Conservation (phyloP, 2,329 filamentous ascomycete genomes). For the Talaromyces sp. region DNA sequence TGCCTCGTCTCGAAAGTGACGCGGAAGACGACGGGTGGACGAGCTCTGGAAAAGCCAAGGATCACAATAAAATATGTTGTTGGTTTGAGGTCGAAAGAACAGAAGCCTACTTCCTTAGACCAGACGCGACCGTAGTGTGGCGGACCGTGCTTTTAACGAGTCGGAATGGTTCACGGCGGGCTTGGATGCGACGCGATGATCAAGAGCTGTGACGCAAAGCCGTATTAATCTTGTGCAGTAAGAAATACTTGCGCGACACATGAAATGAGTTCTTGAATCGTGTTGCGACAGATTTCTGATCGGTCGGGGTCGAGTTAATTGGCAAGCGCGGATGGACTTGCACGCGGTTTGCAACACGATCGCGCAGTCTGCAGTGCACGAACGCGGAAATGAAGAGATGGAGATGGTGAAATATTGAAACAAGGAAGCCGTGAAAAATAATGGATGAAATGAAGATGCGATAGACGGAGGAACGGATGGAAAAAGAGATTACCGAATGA, state of each 20-base stretch:
- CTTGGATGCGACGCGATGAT: constrained; percentile 11
- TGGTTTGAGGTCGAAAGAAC: neutral
- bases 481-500: neutral
- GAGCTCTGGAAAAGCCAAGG: neutral
- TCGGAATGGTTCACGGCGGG: neutral
- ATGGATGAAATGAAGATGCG: neutral
- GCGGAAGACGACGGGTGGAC: neutral
- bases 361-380: constrained; percentile 15
- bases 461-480: neutral
- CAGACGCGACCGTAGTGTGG: constrained; percentile 10
- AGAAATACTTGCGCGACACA: constrained; percentile 3
- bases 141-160: neutral
- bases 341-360: constrained; percentile 12
- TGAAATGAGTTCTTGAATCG: neutral
- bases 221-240: neutral
- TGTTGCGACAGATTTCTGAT: constrained; percentile 9
- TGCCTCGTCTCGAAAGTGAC: constrained; percentile 29
- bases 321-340: constrained; percentile 1
- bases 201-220: neutral
- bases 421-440: neutral
- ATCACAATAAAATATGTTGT: neutral
- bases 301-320: neutral
- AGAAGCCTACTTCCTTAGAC: neutral
- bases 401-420: neutral
- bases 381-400: constrained; percentile 3